phyloP scores from a whole-genome alignment of 2,329 filamentous ascomycete genomes.

The Cordyceps cateniannulata region DNA sequence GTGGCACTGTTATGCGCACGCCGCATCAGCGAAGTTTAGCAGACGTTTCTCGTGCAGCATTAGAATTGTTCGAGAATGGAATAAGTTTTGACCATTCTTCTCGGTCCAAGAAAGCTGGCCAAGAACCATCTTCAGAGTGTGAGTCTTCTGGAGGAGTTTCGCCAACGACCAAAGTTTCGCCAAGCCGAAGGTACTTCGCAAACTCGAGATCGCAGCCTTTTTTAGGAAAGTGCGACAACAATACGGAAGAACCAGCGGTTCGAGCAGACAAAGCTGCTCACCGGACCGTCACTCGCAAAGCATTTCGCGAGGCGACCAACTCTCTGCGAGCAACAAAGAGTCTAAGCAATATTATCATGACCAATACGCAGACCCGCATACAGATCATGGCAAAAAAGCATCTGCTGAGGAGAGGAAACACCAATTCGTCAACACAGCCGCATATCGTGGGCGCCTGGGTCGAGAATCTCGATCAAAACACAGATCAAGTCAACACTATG shows the following conservation, averaged over 20 bases:
- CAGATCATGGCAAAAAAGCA: not conserved
- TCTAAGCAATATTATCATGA: not conserved
- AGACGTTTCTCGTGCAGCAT: slow-evolving; percentile 19
- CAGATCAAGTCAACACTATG: not conserved
- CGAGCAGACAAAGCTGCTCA: not conserved
- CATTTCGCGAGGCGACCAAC: slow-evolving; percentile 32
- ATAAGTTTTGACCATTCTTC: slow-evolving; percentile 23
- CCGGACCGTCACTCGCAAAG: not conserved
- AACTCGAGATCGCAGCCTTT: slow-evolving; percentile 14
- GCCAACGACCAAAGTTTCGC: slow-evolving; percentile 3
- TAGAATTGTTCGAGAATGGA: slow-evolving; percentile 27
- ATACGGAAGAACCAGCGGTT: not conserved
- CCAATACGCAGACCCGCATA: not conserved
- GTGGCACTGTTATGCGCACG: slow-evolving; percentile 33
- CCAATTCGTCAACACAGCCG: not conserved
- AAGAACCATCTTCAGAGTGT: not conserved
- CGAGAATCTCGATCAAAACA: not conserved
- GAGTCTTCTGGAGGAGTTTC: not conserved
- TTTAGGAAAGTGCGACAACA: slow-evolving; percentile 14
- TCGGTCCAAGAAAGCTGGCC: not conserved
- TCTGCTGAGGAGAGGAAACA: not conserved
- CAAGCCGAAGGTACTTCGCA: not conserved
- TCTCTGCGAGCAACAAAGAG: not conserved
- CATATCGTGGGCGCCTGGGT: not conserved
- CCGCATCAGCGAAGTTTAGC: slow-evolving; percentile 21